Percentiles rank a stretch among this genome's conserved stretches.
phyloP scores from a whole-genome alignment of 352 stramenopile species.

The Aphanomyces euteiches region DNA sequence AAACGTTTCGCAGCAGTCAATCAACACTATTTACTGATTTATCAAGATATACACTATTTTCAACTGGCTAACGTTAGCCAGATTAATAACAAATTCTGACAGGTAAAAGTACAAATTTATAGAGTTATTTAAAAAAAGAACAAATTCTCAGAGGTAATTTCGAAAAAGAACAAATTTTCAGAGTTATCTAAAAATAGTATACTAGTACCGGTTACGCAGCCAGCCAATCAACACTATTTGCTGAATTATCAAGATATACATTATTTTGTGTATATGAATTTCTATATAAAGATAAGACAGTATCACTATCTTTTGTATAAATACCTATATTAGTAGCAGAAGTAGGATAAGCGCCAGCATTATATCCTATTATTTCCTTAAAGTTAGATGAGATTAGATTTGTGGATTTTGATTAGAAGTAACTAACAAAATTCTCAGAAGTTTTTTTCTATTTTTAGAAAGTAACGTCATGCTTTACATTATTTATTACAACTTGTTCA shows the following conservation, averaged over 20 bases:
- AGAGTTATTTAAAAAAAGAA: constrained; percentile 14
- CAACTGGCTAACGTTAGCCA: neutral
- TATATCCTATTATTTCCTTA: too few species aligned
- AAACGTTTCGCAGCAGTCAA: too few species aligned
- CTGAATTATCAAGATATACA: constrained; percentile 15
- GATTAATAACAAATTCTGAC: constrained; percentile 7
- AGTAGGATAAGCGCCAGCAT: too few species aligned
- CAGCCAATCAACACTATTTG: constrained; percentile 6
- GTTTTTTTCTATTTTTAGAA: constrained; percentile 1
- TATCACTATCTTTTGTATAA: too few species aligned
- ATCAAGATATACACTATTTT: constrained; percentile 10
- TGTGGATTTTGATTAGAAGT: neutral
- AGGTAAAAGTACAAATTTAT: constrained; percentile 11
- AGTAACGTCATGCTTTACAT: neutral
- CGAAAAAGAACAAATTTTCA: too few species aligned
- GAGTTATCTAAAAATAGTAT: too few species aligned
- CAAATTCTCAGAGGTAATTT: constrained; percentile 7
- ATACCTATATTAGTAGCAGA: too few species aligned
- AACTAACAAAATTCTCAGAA: neutral
- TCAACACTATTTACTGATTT: constrained; percentile 12
- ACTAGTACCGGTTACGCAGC: too few species aligned
- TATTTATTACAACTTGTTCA: neutral
- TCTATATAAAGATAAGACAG: too few species aligned
- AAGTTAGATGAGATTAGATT: too few species aligned
- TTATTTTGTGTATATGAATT: neutral